Evolutionary conservation across 768 basidiomycete genomes (phyloP), one percentile per base, ranked within the genome.

Genomic region (Pluteus cervinus): DNA sequence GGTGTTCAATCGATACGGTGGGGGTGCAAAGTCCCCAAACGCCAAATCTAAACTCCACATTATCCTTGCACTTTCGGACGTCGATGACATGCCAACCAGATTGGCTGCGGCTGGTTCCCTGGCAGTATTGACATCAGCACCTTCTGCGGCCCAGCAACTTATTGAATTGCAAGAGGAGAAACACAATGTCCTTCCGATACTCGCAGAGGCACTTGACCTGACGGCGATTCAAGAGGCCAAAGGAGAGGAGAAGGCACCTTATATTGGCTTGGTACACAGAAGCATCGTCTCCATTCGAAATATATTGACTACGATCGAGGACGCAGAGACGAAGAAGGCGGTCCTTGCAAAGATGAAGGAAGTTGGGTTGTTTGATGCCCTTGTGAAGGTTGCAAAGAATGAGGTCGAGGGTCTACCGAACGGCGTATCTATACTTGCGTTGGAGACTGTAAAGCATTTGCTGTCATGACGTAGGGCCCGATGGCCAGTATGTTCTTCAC

Each of bases 81-180:
- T 89, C 10, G 82, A 91, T 17, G 96, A 99, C 61, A 36, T 80
- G 7, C 75, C 76, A 5, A 99, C 94, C 3, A 75, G 86, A 23
- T 56, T 88, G 11, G 94, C 94, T n/a, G 89, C 93, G 1, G 81
- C 87, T 0, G 94, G 93, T 12, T 86, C 91, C 3, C 64, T 97
- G 26, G 91, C 94, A 4, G 82, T 80, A 20, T 59, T 99, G 38
- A 83, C 84, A 1, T 65, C 70, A 17, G 73, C 79, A 0, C 65
- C 70, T 1, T 61, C 61, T 21, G 79, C 77, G 8, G 91, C 88
- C 51, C 53, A 58, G 5, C 62, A 68, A 2, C 60, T 94, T n/a
- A 53, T 80, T 11, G 63, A 67, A 23, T 71, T 91, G 18, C 79
- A 89, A 52, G 60, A 59, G 29, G 81, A 86, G 40, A 72, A 71